Percentiles rank a stretch among this genome's conserved stretches.
phyloP scores from a whole-genome alignment of 495 filamentous ascomycete species.

The Rhizodiscina lignyota region DNA sequence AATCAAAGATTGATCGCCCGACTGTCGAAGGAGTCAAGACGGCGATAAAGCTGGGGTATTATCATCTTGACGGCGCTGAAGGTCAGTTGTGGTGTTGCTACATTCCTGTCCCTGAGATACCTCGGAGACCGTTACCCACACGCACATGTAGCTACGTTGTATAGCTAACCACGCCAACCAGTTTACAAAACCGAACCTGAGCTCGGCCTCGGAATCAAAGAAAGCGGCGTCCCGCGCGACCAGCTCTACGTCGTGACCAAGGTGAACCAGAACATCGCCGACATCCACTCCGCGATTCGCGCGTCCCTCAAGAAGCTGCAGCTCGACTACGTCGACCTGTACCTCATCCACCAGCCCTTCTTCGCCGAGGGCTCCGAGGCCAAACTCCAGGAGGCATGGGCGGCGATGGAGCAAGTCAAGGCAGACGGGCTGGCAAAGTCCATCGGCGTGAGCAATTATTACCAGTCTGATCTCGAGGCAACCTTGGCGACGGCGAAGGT shows the following conservation, averaged over 20 bases:
- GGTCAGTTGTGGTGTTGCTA: constrained; percentile 13
- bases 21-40: constrained; percentile 44
- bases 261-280: constrained; percentile 36
- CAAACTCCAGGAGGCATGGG: constrained; percentile 57
- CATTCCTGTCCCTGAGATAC: not conserved
- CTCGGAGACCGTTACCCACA: not conserved
- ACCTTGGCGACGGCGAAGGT: constrained; percentile 47
- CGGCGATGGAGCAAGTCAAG: constrained; percentile 58
- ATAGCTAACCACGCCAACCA: constrained; percentile 11
- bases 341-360: constrained; percentile 67
- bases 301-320: constrained; percentile 57
- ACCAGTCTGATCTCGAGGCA: constrained; percentile 47
- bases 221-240: constrained; percentile 44
- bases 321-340: constrained; percentile 69
- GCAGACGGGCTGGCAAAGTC: constrained; percentile 51
- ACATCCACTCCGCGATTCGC: constrained; percentile 50
- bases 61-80: constrained; percentile 69
- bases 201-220: constrained; percentile 56
- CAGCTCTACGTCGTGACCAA: constrained; percentile 70
- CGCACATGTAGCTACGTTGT: not conserved
- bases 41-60: constrained; percentile 54
- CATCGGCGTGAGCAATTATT: constrained; percentile 78
- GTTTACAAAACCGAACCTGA: constrained; percentile 69
- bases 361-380: constrained; percentile 36
- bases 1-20: constrained; percentile 27